Percentiles rank a stretch among this genome's conserved stretches.
Evolutionary conservation across 2,329 filamentous ascomycete species (phyloP).

Genomic region (Didymella pinodella): DNA sequence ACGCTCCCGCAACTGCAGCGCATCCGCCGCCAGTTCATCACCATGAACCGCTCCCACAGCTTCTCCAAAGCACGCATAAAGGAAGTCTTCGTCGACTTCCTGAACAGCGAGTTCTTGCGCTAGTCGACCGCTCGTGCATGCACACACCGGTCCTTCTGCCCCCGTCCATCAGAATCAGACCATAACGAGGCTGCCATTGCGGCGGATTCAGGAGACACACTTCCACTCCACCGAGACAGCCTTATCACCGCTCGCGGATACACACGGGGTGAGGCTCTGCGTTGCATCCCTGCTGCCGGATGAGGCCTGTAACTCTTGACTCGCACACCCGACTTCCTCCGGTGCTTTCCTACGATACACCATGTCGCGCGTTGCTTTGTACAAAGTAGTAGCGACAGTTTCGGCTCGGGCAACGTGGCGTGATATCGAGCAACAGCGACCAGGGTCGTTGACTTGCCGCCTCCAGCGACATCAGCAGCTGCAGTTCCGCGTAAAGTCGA

Average conservation of each 20-base stretch:
- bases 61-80: slow-evolving; percentile 51
- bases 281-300: slow-evolving; percentile 14
- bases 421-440: slow-evolving; percentile 15
- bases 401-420: slow-evolving; percentile 27
- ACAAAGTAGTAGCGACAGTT: slow-evolving; percentile 1
- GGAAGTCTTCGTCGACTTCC: slow-evolving; percentile 52
- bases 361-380: not conserved
- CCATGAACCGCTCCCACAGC: slow-evolving; percentile 72
- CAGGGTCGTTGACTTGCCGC: not conserved
- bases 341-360: not conserved
- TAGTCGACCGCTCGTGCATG: slow-evolving; percentile 22
- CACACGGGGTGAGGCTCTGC: slow-evolving; percentile 17
- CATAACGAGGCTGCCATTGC: slow-evolving; percentile 9
- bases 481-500: slow-evolving; percentile 10
- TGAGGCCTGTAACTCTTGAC: not conserved
- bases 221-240: slow-evolving; percentile 30
- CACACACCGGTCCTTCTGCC: slow-evolving; percentile 1
- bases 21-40: slow-evolving; percentile 78
- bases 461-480: slow-evolving; percentile 1
- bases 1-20: slow-evolving; percentile 80
- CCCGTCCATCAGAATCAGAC: not conserved
- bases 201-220: slow-evolving; percentile 2
- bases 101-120: slow-evolving; percentile 49
- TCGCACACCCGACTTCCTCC: slow-evolving; percentile 21
- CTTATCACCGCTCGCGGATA: slow-evolving; percentile 14